Base-by-base conservation (phyloP, 2,329 filamentous ascomycete genomes). In the Neofusicoccum cordaticola region DNA sequence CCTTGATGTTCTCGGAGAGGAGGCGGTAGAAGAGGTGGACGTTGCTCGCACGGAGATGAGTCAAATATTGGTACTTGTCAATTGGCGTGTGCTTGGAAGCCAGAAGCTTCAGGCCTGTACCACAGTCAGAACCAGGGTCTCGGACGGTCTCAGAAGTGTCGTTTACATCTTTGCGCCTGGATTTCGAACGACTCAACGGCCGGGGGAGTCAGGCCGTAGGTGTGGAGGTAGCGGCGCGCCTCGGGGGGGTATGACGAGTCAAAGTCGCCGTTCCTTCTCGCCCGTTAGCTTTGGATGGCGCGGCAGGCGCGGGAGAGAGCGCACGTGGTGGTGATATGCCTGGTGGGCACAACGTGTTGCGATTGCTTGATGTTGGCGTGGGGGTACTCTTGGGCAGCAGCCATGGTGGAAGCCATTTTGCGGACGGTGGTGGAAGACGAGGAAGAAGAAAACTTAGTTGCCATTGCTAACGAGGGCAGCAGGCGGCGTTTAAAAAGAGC, bases 11-110 rank as follows among this genome's bases (percentile, higher is more conserved):
- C 78, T 92, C 86, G 68, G 92, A 90, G 68, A 94, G 83, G 67
- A 94, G 84, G 69, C 91, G 66, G 83, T 92, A 94, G 83, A 94
- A 95, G 65, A 95, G 85, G 76, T 94, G 89, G 67, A 87, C 85
- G 75, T 93, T 94, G 72, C 88, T 86, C 75, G 85, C 85, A 80
- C 92, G 90, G 77, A 94, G 80, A 68, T 86, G 84, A 50, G 89
- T 91, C 76, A 95, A 83, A 79, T 94, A 95, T 64, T 93, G 85
- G 79, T 93, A 94, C 81, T 91, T 92, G 84, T 94, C 91, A 72
- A 95, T 87, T 69, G 82, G 81, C 52, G 90, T 91, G 68, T 85
- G 80, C 68, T 90, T 88, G 67, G 85, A 85, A 65, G 88, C 84
- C 72, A 94, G 88, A 81, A 93, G 89, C 77, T 87, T 88, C 80